Base-by-base conservation (phyloP, 352 stramenopile species). In the Phytophthora pini region DNA sequence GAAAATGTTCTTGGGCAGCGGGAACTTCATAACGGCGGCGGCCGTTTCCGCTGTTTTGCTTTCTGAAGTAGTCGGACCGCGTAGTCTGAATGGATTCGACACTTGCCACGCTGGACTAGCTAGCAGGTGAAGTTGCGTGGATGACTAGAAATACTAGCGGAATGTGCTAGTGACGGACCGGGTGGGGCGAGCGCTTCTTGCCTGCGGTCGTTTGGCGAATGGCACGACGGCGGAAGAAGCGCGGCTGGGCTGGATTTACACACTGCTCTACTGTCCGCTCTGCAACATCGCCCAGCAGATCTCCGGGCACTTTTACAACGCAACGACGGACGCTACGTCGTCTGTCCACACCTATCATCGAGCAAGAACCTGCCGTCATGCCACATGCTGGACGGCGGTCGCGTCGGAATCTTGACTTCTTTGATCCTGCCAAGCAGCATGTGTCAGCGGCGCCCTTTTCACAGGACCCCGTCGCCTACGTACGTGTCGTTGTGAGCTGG, bases 1-100 rank as follows among this genome's bases (percentile, higher is more conserved):
- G 51, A 88, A 87, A 36, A 80, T 36, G 36, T 74, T 84, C 57
- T 80, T 79, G 38, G 76, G 65, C 44, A 86, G 15, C 52, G 76
- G 76, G 54, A 82, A 85, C 76, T 82, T 87, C 78, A 87, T 89
- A 17, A 5, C 49, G 46, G 24, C 22, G 45, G 29, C 29, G 7
- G 44, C 3, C 55, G 39, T 48, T 66, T 52, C 29, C 62, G 56
- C 17, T 27, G n/a, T 51, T 43, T 20, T 11, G 13, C 43, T 56
- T 62, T 22, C 54, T 59, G 41, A 60, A 70, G 43, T 56, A 74
- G 56, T 57, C 48, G 53, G 41, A 50, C 22, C 26, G 29, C 15
- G n/a, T 2, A 45, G 36, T 60, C 58, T 43, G 58, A 60, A 56
- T 59, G 13, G 46, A 59, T 59, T 46, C 5, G 46, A 32, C 9